Evolutionary conservation across 768 basidiomycete species (phyloP), one percentile per base, ranked within the genome.

Genomic region (Suillus lakei): DNA sequence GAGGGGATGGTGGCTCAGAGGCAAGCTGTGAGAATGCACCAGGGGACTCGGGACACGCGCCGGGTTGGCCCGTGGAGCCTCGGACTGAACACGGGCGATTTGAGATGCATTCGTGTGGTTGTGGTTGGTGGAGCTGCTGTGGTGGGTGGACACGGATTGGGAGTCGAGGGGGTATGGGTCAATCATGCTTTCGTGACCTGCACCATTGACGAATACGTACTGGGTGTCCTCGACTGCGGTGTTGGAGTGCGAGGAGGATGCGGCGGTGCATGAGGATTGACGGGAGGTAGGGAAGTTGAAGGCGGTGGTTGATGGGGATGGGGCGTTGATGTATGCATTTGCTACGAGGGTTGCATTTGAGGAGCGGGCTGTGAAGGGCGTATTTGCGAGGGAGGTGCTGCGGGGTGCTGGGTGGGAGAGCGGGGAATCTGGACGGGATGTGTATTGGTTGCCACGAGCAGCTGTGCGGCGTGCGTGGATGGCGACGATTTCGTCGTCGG

Each of bases 401-500:
- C 75, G 73, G 8, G 76, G 76, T 5, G 28, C 53, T 21, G 75
- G 75, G 26, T 23, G 61, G 71, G 84, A 64, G 74, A 80, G 30
- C 48, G 74, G 68, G 15, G 73, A 70, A 12, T 64, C 13, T 12
- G 71, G 66, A 2, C 68, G 44, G 13, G 66, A 66, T 10, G 34
- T 1, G 30, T 28, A 41, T 41, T 63, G 3, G 66, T 36, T 30
- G 61, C 53, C 23, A 43, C 41, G 9, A n/a, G 50, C 28, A 1
- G 64, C 71, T 55, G 44, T 69, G 54, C 82, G 74, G 30, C 80
- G 79, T 23, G 79, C 77, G 46, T 87, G 84, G 16, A 91, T 86
- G 6, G 82, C 82, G 0, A 83, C 80, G 39, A 93, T 91, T 74
- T 92, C 90, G 5, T 88, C 88, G n/a, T 88, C 84, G 5, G 83